These are phyloP conservation scores for Adansonia grandidieri DNA, from an alignment of 441 rosid species.

Conservation along the genomic window DNA sequence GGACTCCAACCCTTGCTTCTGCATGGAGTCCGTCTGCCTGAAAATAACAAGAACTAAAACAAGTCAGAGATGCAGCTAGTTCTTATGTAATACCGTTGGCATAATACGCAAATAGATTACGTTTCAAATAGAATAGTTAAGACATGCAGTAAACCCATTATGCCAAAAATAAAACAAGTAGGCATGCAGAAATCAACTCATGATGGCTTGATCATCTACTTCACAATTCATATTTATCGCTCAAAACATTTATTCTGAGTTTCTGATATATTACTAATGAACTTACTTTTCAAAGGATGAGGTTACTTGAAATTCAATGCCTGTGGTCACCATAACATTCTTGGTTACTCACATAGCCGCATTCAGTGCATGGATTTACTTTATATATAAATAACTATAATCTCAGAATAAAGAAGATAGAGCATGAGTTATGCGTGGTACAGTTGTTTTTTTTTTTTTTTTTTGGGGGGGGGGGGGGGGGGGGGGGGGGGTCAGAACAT, in stretches of 20 bases:
- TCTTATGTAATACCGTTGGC: not conserved
- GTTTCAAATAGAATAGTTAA: not conserved
- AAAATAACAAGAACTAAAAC: not conserved
- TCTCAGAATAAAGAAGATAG: not conserved
- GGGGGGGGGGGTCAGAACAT: not conserved
- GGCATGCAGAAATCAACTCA: not conserved
- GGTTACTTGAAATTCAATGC: not conserved
- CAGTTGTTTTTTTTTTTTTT: too few relatives aligned
- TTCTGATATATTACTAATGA: not conserved
- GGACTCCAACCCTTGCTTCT: slow-evolving; percentile 91
- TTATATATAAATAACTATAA: too few relatives aligned
- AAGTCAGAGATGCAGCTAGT: not conserved
- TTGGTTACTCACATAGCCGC: not conserved
- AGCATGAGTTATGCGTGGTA: not conserved
- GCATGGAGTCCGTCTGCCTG: slow-evolving; percentile 96
- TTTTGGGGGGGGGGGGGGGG: too few relatives aligned
- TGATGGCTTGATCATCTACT: slow-evolving; percentile 5
- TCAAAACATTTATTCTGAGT: not conserved
- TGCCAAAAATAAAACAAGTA: not conserved
- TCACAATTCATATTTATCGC: not conserved
- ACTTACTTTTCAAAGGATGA: not conserved
- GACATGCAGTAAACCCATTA: not conserved
- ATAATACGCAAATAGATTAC: not conserved
- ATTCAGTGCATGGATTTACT: not conserved
- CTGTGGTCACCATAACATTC: not conserved